A percentile compares a stretch with the other conserved stretches of the same genome.
phyloP scores from a whole-genome alignment of 192 early-diverging fungal species.

The Linnemannia schmuckeri region DNA sequence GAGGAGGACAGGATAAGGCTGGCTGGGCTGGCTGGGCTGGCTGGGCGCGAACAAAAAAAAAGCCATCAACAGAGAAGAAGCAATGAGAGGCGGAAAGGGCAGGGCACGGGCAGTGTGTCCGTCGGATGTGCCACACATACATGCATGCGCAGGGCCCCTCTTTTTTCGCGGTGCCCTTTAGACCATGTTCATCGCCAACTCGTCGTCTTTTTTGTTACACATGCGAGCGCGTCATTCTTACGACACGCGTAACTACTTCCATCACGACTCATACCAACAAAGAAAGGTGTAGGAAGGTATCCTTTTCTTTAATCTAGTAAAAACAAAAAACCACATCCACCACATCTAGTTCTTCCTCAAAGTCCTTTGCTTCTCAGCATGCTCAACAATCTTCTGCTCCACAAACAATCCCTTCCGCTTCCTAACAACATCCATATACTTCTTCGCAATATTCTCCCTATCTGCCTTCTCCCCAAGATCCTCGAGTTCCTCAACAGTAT shows the following conservation, averaged over 20 bases:
- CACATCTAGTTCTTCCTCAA: constrained; percentile 75
- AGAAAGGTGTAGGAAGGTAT: neutral
- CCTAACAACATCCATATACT: constrained; percentile 96
- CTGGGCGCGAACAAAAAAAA: neutral
- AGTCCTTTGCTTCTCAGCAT: constrained; percentile 88
- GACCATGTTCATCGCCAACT: neutral
- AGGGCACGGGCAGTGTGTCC: neutral
- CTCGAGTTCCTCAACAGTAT: constrained; percentile 97
- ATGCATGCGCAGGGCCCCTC: neutral
- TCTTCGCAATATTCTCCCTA: constrained; percentile 93
- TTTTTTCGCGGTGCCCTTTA: neutral
- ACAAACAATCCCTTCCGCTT: constrained; percentile 96
- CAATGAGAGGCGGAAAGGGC: neutral
- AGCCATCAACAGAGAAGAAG: neutral
- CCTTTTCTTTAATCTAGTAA: neutral
- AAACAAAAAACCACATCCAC: neutral
- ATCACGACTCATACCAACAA: neutral
- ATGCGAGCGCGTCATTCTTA: neutral
- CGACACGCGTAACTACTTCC: too few species aligned
- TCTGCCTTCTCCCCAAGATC: constrained; percentile 99
- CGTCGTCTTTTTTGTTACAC: neutral
- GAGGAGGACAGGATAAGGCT: too few species aligned
- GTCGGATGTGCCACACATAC: too few species aligned
- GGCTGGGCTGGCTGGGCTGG: too few species aligned
- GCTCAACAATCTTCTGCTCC: constrained; percentile 91